Evolutionary conservation across 306 rosid species (phyloP).

Genomic region (Trifolium pratense): DNA sequence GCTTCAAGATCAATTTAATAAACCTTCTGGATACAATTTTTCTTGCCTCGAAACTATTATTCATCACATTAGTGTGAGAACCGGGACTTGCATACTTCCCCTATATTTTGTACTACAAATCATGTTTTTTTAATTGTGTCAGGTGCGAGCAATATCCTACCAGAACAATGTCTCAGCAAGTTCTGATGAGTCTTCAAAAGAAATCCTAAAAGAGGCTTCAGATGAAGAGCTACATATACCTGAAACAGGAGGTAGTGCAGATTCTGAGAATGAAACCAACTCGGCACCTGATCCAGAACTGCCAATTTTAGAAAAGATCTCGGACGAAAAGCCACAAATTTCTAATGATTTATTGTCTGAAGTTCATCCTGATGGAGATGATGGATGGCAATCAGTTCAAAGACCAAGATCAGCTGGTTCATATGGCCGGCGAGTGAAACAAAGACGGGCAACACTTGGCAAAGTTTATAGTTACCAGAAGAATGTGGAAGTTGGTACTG

Average conservation of each 20-base stretch:
- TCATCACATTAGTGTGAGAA: conserved; percentile 36
- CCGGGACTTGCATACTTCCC: conserved; percentile 12
- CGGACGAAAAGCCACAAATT: conserved; percentile 56
- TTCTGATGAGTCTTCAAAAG: conserved; percentile 80
- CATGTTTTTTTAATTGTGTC: conserved; percentile 49
- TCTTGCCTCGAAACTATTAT: conserved; percentile 9
- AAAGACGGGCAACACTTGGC: conserved; percentile 80
- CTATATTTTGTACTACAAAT: conserved; percentile 23
- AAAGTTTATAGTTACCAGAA: conserved; percentile 81
- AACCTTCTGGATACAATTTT: conserved; percentile 3
- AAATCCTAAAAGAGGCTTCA: conserved; percentile 68
- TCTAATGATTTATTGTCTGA: conserved; percentile 60
- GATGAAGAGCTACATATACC: conserved; percentile 68
- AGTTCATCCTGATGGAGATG: conserved; percentile 77
- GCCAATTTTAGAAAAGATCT: conserved; percentile 50
- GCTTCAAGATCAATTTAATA: conserved; percentile 18
- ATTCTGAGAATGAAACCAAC: conserved; percentile 61
- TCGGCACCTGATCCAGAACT: conserved; percentile 58
- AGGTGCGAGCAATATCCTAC: conserved; percentile 70
- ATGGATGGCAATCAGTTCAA: conserved; percentile 98
- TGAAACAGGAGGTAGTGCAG: conserved; percentile 50
- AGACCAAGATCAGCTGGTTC: conserved; percentile 88
- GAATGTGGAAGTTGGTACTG: conserved; percentile 61
- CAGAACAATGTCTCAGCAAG: conserved; percentile 53
- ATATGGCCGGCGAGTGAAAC: conserved; percentile 75